phyloP scores from a whole-genome alignment of 768 basidiomycete species.

The Lepiota venenata region DNA sequence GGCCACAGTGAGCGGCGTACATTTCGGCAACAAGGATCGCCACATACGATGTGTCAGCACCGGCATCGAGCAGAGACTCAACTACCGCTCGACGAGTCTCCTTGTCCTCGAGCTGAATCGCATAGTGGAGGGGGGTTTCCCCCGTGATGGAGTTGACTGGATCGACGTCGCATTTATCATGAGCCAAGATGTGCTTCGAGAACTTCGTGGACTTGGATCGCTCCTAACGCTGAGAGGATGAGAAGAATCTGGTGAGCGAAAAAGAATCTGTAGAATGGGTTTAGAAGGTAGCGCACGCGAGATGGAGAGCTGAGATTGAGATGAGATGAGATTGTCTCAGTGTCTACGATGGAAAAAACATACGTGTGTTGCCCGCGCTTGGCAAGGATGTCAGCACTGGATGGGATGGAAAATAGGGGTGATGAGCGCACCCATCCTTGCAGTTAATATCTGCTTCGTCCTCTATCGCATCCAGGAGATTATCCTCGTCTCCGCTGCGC shows the following conservation, averaged over 20 bases:
- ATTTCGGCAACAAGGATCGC: neutral
- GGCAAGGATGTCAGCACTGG: constrained; percentile 3
- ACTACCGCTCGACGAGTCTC: constrained; percentile 55
- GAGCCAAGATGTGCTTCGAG: constrained; percentile 70
- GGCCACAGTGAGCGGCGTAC: neutral
- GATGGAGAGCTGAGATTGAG: constrained; percentile 19
- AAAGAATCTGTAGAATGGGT: neutral
- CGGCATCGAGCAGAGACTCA: constrained; percentile 71
- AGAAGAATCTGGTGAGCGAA: constrained; percentile 25
- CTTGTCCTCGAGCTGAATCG: constrained; percentile 50
- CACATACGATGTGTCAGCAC: constrained; percentile 65
- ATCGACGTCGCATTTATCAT: constrained; percentile 82
- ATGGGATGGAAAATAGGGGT: neutral
- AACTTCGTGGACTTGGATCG: constrained; percentile 52
- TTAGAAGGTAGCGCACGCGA: constrained; percentile 9
- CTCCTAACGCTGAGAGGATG: constrained; percentile 45
- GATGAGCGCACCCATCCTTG: constrained; percentile 63
- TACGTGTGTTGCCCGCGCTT: constrained; percentile 81
- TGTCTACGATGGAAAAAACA: constrained; percentile 18
- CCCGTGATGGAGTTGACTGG: constrained; percentile 64
- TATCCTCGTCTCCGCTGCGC: constrained; percentile 67
- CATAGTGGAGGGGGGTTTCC: constrained; percentile 79
- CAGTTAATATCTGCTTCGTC: constrained; percentile 69
- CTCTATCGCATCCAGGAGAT: constrained; percentile 58
- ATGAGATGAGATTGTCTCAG: neutral